Evolutionary conservation across 2,329 filamentous ascomycete genomes (phyloP).

Genomic region (Teratosphaeria gauchensis): DNA sequence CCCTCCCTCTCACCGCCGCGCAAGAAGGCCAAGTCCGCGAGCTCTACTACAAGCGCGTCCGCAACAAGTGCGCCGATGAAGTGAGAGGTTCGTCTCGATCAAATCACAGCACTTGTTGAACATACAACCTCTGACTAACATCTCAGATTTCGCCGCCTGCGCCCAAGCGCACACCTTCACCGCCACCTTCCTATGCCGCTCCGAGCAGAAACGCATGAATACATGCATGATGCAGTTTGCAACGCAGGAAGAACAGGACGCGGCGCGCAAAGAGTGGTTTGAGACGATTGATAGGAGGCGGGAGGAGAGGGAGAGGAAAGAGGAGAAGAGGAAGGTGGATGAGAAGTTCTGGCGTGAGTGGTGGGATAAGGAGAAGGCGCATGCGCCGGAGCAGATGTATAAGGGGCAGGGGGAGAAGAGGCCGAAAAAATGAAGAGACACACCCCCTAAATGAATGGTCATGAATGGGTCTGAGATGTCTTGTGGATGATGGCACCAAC

Average conservation of each 20-base stretch:
- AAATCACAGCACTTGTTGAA: not conserved
- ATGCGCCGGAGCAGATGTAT: conserved; percentile 10
- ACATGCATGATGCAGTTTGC: conserved; percentile 82
- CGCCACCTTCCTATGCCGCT: conserved; percentile 76
- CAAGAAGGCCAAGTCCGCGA: conserved; percentile 77
- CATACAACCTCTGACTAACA: not conserved
- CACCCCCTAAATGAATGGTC: not conserved
- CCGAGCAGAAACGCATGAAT: conserved; percentile 79
- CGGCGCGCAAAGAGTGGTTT: conserved; percentile 90
- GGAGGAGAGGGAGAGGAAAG: conserved; percentile 52
- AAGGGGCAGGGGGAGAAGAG: not conserved
- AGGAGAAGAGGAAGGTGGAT: conserved; percentile 32
- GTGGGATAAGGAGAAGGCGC: conserved; percentile 35
- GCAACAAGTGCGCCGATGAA: conserved; percentile 57
- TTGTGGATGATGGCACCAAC: not conserved
- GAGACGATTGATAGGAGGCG: conserved; percentile 61
- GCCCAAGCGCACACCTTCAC: conserved; percentile 77
- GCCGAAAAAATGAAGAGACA: not conserved
- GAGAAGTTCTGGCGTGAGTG: conserved; percentile 42
- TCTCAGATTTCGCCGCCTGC: conserved; percentile 79
- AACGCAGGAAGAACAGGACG: conserved; percentile 75
- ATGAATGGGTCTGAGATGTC: not conserved
- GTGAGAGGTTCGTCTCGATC: conserved; percentile 33
- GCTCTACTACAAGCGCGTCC: conserved; percentile 70
- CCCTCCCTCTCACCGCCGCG: conserved; percentile 69